Base-by-base conservation (phyloP, 805 yeast species). In the Tetrapisispora arboricola region DNA sequence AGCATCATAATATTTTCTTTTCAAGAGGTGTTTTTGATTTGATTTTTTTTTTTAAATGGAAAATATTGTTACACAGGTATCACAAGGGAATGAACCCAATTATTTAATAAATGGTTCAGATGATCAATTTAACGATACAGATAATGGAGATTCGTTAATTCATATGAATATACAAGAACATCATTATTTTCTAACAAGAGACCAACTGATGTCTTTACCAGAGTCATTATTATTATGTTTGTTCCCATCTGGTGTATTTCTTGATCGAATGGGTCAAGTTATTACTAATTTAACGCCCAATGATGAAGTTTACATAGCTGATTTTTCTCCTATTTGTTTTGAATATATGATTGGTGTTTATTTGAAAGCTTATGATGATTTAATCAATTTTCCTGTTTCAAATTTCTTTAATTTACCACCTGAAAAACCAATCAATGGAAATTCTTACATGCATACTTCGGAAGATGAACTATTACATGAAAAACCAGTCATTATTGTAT, bases 121-220 rank as follows among this genome's bases (percentile, higher is more conserved):
- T 26, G 33, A 43, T 32, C 36, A 40, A 15, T 25, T 43, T 35
- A 43, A 49, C 33, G 65, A 65, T 42, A 72, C 74, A 33, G 46
- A 48, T 7, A 44, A 51, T 36, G 67, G 64, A 39, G 71, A 73
- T 39, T 78, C 88, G 6, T 72, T 77, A 45, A 84, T 90, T 41
- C 79, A 76, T 54, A 69, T 90, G 63, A 79, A 84, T 54, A 72
- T 90, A 40, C 74, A 95, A 38, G 95, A 94, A 16, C 64, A 63
- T 15, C 65, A 70, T 46, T 86, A 88, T 60, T 75, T 77, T 38
- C 79, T 92, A 36, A 78, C 94, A 5, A 71, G 96, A 46, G 94
- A 85, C 51, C 95, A 86, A 58, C 71, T 92, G 49, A 80, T 88
- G 85, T 78, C 86, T 39, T 67, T 92, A 25, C 98, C 98, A 1